phyloP scores from a whole-genome alignment of 805 yeast genomes.

The Yueomyces sinensis region DNA sequence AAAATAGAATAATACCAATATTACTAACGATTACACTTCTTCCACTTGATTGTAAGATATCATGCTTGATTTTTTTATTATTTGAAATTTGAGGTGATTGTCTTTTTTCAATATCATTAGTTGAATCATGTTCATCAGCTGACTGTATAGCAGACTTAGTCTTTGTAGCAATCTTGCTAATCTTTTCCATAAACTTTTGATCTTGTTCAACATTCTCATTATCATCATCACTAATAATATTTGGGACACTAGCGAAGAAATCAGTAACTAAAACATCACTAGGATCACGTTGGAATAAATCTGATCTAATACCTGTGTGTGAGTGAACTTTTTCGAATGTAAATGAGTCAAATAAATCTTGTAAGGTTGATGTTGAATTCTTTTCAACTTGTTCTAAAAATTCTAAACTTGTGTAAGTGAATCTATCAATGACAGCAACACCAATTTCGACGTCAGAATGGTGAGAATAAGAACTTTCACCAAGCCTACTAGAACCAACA shows the following conservation, averaged over 20 bases:
- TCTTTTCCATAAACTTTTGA: too few relatives aligned
- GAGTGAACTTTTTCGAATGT: conserved; percentile 80
- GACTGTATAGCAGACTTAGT: too few relatives aligned
- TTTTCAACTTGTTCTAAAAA: conserved; percentile 73
- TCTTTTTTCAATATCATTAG: too few relatives aligned
- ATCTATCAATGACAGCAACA: conserved; percentile 94
- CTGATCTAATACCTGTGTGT: conserved; percentile 85
- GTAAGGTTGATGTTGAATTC: conserved; percentile 60
- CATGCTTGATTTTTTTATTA: too few relatives aligned
- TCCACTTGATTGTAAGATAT: too few relatives aligned
- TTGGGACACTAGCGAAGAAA: conserved; percentile 87
- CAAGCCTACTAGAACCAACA: conserved; percentile 80
- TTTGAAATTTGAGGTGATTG: too few relatives aligned
- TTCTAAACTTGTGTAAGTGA: conserved; percentile 84
- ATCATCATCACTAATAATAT: conserved; percentile 46
- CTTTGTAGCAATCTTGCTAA: too few relatives aligned
- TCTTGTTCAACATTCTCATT: too few relatives aligned
- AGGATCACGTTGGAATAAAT: conserved; percentile 50
- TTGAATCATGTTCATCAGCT: too few relatives aligned
- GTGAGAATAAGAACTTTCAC: conserved; percentile 88
- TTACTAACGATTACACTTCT: too few relatives aligned
- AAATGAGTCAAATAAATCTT: conserved; percentile 75
- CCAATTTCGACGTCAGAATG: conserved; percentile 94
- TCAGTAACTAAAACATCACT: conserved; percentile 70
- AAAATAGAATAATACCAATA: too few relatives aligned